Base-by-base conservation (phyloP, 441 rosid species). In the Gossypium aridum region DNA sequence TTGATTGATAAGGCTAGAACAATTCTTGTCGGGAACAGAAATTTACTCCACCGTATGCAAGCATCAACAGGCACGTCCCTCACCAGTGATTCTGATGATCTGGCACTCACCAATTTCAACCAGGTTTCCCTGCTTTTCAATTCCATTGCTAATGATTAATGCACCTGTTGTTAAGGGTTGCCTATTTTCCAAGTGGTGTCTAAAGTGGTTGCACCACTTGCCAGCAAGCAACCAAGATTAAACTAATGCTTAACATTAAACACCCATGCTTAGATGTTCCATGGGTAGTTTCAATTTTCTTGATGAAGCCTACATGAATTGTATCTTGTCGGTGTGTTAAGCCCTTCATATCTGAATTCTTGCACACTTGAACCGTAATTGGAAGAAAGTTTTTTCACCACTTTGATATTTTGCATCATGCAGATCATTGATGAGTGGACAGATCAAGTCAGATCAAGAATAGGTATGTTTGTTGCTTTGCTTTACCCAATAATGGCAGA, bases 381-480 rank as follows among this genome's bases (percentile, higher is more conserved):
- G 16, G 37, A 62, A 72, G 23, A 75, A 77, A 64, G 31, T 4
- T 19, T 12, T 7, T 43, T 73, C 59, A 78, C 73, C 23, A 12
- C 17, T 74, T 59, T 14, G 53, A 22, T 66, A 31, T 74, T 68
- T 72, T 1, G 13, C 49, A 64, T 67, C 39, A 4, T 54, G 81
- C 87, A 92, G 97, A 77, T 89, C 31, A 85, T 89, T 60, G 89
- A 92, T 61, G 96, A 92, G 73, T 91, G 97, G 97, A 86, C 92
- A 43, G 76, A 25, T 79, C 96, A 88, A 83, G 87, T 92, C 75
- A 84, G 87, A 79, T 76, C 92, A 57, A 85, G 91, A 83, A 80
- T 86, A 78, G 87, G 97, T 88, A 81, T 76, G 72, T 22, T 71
- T 64, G 13, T 55, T 64, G 23, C 75, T 71, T 55, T 64, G 39